phyloP scores from a whole-genome alignment of 306 rosid species.

The Comarum palustre region DNA sequence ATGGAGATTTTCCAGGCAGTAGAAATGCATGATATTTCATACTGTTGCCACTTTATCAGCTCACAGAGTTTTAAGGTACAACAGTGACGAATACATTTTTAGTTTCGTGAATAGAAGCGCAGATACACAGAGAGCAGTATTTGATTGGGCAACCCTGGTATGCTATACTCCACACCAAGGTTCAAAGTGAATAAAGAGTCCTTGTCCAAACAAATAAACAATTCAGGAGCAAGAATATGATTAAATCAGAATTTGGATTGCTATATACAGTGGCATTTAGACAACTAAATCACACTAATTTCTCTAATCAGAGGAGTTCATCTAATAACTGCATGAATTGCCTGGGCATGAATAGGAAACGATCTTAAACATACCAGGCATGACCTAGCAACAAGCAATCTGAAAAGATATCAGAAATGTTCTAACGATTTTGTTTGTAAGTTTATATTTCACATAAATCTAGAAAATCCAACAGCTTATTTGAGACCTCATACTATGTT shows the following conservation, averaged over 20 bases:
- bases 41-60: neutral
- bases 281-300: neutral
- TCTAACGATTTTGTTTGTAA: neutral
- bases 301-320: neutral
- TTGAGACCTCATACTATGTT: neutral
- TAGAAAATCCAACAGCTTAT: neutral
- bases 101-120: neutral
- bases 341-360: neutral
- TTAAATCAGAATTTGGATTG: neutral
- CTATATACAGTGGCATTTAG: neutral
- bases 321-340: neutral
- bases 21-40: neutral
- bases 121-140: neutral
- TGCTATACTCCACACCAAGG: neutral
- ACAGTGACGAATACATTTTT: neutral
- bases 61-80: conserved; percentile 1
- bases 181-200: conserved; percentile 1
- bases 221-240: neutral
- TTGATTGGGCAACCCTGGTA: neutral
- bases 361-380: neutral
- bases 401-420: neutral
- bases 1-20: neutral
- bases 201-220: neutral
- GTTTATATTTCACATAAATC: neutral
- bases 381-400: neutral